phyloP scores from a whole-genome alignment of 306 rosid genomes.

The Cucurbita moschata region DNA sequence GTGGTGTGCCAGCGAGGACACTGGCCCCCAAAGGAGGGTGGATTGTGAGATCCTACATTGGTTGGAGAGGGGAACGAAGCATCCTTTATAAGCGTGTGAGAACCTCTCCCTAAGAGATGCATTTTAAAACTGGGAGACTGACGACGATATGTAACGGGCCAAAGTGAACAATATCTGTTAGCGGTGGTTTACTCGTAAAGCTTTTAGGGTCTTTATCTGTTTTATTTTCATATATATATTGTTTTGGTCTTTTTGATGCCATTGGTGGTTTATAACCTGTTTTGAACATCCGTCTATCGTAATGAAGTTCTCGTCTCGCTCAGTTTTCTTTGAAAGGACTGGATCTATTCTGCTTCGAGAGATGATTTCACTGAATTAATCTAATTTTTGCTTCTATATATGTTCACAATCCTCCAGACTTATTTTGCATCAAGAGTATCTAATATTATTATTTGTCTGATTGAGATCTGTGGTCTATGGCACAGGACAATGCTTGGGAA shows the following conservation, averaged over 20 bases:
- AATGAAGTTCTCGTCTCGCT: neutral
- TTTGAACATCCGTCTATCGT: neutral
- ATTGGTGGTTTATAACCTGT: neutral
- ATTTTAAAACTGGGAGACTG: too few species aligned
- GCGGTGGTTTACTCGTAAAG: neutral
- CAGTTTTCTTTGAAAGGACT: too few species aligned
- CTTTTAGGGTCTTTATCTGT: neutral
- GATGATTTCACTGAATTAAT: neutral
- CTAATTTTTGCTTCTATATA: neutral
- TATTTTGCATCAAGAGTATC: neutral
- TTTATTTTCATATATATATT: neutral
- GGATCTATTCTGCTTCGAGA: neutral
- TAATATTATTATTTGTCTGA: neutral
- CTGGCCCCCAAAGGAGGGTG: too few species aligned
- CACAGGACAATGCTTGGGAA: slow-evolving; percentile 17
- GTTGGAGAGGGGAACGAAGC: too few species aligned
- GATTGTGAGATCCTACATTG: too few species aligned
- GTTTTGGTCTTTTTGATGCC: neutral
- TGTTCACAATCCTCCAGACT: neutral
- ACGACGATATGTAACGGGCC: too few species aligned
- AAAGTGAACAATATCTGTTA: too few species aligned
- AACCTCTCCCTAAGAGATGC: too few species aligned
- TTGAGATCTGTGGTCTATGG: slow-evolving; percentile 16
- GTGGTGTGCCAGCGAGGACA: too few species aligned
- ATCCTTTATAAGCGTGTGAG: too few species aligned